Evolutionary conservation across 257 asterid genomes (phyloP).

Genomic region (Coffea canephora): DNA sequence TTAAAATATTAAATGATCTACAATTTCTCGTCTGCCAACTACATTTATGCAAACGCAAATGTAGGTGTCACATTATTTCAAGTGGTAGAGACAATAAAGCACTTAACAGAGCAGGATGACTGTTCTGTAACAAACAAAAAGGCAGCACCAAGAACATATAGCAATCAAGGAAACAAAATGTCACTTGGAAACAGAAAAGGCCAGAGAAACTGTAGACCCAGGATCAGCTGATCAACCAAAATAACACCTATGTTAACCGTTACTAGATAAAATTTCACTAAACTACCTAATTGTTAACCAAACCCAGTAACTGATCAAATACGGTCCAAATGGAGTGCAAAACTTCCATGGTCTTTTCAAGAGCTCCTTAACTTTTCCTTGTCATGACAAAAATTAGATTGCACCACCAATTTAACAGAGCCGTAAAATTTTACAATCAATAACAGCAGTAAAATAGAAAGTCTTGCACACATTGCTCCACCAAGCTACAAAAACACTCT

Average conservation of each 20-base stretch:
- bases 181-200: background rate
- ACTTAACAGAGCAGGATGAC: background rate
- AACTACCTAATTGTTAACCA: background rate
- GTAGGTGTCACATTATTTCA: background rate
- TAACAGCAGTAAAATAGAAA: too few relatives aligned
- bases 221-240: slow-evolving; percentile 5
- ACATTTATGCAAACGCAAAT: background rate
- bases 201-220: background rate
- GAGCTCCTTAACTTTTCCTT: background rate
- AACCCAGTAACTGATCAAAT: background rate
- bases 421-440: too few relatives aligned
- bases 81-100: background rate
- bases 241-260: background rate
- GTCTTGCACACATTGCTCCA: too few relatives aligned
- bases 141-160: background rate
- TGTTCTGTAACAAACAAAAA: background rate
- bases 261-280: background rate
- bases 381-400: background rate
- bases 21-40: background rate
- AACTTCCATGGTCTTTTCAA: background rate
- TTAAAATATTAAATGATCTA: background rate
- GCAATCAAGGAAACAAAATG: background rate
- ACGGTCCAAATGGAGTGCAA: too few relatives aligned
- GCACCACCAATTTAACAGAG: too few relatives aligned
- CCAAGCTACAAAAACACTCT: too few relatives aligned